Base-by-base conservation (phyloP, 495 filamentous ascomycete species). In the Hyaloscypha finlandica region DNA sequence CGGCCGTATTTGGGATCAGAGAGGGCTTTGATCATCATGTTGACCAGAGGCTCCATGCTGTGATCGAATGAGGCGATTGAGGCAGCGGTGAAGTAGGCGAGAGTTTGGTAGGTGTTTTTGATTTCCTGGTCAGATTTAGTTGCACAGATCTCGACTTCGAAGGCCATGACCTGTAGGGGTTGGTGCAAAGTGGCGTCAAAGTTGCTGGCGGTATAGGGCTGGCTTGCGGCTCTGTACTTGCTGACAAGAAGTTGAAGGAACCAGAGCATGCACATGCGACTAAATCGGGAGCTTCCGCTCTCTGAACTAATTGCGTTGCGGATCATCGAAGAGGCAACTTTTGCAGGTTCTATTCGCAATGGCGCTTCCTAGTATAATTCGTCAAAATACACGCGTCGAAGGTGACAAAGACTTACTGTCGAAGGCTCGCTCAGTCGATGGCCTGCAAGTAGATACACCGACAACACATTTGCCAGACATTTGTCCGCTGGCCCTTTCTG, bases 221-320 rank as follows among this genome's bases (percentile, higher is more conserved):
- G 8, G 29, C 48, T 58, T n/a, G 19, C 25, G n/a, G 65, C 65
- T 11, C 33, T 9, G 42, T 64, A 73, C 52, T 73, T 73, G 42
- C 70, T 73, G 42, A 73, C 61, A 4, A 70, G 32, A 4, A 73
- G 45, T 52, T 73, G 70, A 1, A 70, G n/a, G n/a, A 65, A 59
- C 29, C 32, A 60, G 4, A 70, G 25, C 61, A 73, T 70, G 25
- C 63, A 65, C 22, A 65, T 56, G 2, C 62, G 56, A 4, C 35
- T 22, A 30, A 63, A 52, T 25, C 30, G 25, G 8, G 61, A 51
- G 32, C 59, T 62, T 12, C 58, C 29, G 16, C 20, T 42, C 8
- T 69, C 1, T n/a, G 61, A 19, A 19, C 55, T 62, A 20, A 60
- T 67, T 1, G 65, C 35, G 54, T 68, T 66, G 35, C 48, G 25